Percentiles rank a stretch among this genome's conserved stretches.
Evolutionary conservation across 23 red algal genomes (phyloP).

Genomic region (Cyanidium caldarium): DNA sequence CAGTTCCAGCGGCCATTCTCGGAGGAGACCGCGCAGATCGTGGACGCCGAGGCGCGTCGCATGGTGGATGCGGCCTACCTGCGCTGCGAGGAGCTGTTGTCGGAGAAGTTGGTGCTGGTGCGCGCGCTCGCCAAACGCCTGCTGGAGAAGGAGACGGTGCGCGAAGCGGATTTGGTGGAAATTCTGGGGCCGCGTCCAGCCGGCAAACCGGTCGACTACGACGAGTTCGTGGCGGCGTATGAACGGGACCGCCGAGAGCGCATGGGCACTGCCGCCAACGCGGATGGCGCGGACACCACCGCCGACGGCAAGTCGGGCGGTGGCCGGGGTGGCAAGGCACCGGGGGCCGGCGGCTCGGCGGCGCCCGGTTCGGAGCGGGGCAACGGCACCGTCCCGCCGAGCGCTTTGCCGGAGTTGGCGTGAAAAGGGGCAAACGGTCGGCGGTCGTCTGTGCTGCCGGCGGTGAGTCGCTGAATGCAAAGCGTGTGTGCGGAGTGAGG

Average conservation of each 20-base stretch:
- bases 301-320: background rate
- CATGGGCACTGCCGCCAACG: background rate
- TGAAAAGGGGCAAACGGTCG: background rate
- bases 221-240: slow-evolving; percentile 53
- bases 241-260: slow-evolving; percentile 56
- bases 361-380: background rate
- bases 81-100: slow-evolving; percentile 55
- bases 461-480: too few relatives aligned
- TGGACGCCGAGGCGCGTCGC: slow-evolving; percentile 72
- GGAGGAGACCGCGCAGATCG: slow-evolving; percentile 82
- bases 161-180: slow-evolving; percentile 72
- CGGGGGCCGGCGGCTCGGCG: background rate
- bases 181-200: slow-evolving; percentile 50
- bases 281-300: background rate
- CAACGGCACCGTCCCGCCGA: background rate
- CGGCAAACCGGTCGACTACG: slow-evolving; percentile 77
- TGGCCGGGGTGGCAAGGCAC: background rate
- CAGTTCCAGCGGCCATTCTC: slow-evolving; percentile 89
- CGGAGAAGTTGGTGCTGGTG: slow-evolving; percentile 40
- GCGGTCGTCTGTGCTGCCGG: too few relatives aligned
- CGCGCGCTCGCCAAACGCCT: slow-evolving; percentile 45
- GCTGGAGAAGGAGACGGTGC: slow-evolving; percentile 79
- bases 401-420: background rate
- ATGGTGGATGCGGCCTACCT: slow-evolving; percentile 79
- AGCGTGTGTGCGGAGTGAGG: too few relatives aligned